A percentile compares a stretch with the other conserved stretches of the same genome.
Evolutionary conservation across 176 grass and related monocot species (phyloP).

Genomic region (Thalia dealbata): DNA sequence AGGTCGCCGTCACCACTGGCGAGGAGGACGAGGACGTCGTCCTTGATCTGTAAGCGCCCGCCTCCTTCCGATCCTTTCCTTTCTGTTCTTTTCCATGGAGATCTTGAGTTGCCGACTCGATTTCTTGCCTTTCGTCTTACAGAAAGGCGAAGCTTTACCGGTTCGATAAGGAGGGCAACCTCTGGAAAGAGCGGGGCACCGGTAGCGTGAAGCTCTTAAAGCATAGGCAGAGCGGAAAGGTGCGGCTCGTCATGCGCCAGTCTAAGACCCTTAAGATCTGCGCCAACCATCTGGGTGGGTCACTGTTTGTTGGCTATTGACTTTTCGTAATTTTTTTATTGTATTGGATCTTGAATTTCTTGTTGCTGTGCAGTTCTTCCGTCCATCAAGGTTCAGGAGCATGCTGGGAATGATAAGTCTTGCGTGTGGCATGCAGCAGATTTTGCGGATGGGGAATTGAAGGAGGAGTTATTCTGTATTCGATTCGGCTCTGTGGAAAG

Average conservation of each 20-base stretch:
- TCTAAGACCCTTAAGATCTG: constrained; percentile 6
- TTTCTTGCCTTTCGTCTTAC: too few species aligned
- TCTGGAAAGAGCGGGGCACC: constrained; percentile 1
- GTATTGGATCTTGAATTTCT: neutral
- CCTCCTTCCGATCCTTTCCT: neutral
- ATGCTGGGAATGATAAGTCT: constrained; percentile 2
- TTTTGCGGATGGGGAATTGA: constrained; percentile 7
- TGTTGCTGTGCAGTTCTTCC: neutral
- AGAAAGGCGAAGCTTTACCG: constrained; percentile 11
- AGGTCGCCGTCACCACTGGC: constrained; percentile 1
- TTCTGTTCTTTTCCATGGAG: neutral
- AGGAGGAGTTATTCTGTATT: constrained; percentile 8
- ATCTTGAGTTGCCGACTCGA: neutral
- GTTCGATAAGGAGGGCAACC: constrained; percentile 8
- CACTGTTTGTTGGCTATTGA: neutral
- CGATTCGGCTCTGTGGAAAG: constrained; percentile 4
- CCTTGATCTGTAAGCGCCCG: neutral
- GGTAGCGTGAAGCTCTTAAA: constrained; percentile 3
- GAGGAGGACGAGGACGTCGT: constrained; percentile 9
- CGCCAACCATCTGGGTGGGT: constrained; percentile 1
- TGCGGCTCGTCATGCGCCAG: constrained; percentile 11
- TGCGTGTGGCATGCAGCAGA: constrained; percentile 5
- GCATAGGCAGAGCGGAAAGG: neutral
- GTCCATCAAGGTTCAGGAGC: constrained; percentile 4
- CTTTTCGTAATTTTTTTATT: neutral